These are phyloP conservation scores for Aureobasidium sp. DNA, from an alignment of 2,329 filamentous ascomycete species.

Conservation along the genomic window DNA sequence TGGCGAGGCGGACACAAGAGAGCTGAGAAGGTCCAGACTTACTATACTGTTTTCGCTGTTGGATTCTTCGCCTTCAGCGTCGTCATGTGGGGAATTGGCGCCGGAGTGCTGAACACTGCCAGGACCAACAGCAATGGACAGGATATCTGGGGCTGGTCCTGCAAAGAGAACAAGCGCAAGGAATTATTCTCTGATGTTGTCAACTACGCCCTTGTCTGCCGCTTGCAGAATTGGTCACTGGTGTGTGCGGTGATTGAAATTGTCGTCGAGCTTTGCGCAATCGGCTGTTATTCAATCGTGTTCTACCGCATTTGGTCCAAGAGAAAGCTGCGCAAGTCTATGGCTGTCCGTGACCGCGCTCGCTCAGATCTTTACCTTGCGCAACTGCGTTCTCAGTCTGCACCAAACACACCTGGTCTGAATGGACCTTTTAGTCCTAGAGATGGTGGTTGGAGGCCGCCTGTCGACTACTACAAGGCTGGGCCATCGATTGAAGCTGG, in stretches of 20 bases:
- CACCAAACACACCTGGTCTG: conserved; percentile 89
- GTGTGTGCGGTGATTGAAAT: conserved; percentile 97
- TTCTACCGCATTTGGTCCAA: conserved; percentile 99
- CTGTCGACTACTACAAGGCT: conserved; percentile 33
- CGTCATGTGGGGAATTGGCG: conserved; percentile 83
- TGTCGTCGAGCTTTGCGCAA: conserved; percentile 83
- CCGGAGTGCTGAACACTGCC: conserved; percentile 71
- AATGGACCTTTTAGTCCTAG: conserved; percentile 53
- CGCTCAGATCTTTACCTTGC: conserved; percentile 90
- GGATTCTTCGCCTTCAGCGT: conserved; percentile 91
- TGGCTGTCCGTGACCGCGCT: conserved; percentile 90
- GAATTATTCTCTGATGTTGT: conserved; percentile 72
- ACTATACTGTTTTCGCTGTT: conserved; percentile 91
- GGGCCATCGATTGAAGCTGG: conserved; percentile 27
- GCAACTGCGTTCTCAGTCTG: conserved; percentile 60
- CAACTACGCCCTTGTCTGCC: conserved; percentile 83
- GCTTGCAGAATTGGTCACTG: conserved; percentile 88
- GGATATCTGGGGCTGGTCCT: conserved; percentile 99
- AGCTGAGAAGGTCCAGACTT: conserved; percentile 87
- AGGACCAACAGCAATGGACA: conserved; percentile 65
- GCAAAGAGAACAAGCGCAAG: conserved; percentile 74
- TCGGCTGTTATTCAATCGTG: conserved; percentile 84
- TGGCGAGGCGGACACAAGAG: conserved; percentile 78
- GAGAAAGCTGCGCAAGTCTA: conserved; percentile 88
- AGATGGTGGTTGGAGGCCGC: conserved; percentile 41